A percentile compares a stretch with the other conserved stretches of the same genome.
Conservation (phyloP, 164 flowering plant genomes). For the Aristolochia californica region DNA sequence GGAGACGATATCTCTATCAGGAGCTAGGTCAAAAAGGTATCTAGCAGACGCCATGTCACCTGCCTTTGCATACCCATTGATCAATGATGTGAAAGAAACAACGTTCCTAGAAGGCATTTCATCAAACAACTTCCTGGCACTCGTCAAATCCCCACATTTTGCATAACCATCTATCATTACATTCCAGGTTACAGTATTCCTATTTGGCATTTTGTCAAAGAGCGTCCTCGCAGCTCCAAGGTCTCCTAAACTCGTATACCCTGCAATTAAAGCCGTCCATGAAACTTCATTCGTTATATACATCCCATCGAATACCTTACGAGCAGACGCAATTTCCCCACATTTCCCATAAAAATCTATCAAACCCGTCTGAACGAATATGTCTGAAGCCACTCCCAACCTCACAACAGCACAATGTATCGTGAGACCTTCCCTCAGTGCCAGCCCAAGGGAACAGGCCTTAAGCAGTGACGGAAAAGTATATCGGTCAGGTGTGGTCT, state of each 20-base stretch:
- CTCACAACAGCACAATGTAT: constrained; percentile 9
- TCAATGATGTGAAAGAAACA: constrained; percentile 11
- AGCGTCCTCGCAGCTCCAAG: constrained; percentile 4
- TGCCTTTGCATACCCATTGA: constrained; percentile 12
- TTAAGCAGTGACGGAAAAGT: constrained; percentile 13
- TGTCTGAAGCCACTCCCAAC: constrained; percentile 5
- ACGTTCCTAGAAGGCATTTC: constrained; percentile 10
- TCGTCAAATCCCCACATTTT: constrained; percentile 6
- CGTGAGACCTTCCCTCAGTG: constrained; percentile 3
- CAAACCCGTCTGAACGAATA: constrained; percentile 11
- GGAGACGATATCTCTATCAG: constrained; percentile 4
- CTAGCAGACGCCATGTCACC: constrained; percentile 16
- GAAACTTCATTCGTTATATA: constrained; percentile 9
- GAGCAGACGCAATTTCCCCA: constrained; percentile 5
- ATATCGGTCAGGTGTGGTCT: constrained; percentile 4
- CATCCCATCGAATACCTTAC: constrained; percentile 13
- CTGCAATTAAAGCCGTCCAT: constrained; percentile 12
- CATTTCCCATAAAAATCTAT: constrained; percentile 16
- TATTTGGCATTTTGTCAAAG: constrained; percentile 12
- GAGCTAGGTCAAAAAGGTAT: constrained; percentile 8
- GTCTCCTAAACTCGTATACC: constrained; percentile 6
- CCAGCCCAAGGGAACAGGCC: constrained; percentile 4
- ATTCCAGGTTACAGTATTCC: constrained; percentile 11
- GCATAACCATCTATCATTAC: constrained; percentile 10
- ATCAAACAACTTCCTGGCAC: constrained; percentile 9